phyloP scores from a whole-genome alignment of 2,329 filamentous ascomycete species.

The Knoxdaviesia capensis region DNA sequence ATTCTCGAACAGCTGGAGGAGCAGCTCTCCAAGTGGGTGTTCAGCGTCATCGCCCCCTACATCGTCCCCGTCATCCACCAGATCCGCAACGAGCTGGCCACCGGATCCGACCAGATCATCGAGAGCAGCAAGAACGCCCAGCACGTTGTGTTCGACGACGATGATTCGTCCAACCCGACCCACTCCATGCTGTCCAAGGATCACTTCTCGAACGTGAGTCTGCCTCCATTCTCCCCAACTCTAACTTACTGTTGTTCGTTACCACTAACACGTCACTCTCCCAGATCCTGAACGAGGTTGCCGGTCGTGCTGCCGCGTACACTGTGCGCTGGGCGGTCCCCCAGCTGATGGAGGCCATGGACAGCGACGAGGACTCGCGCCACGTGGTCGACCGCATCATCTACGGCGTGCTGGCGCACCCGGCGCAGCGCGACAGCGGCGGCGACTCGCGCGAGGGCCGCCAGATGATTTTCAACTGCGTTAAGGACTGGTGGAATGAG shows the following conservation, averaged over 20 bases:
- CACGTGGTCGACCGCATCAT: constrained; percentile 59
- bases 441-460: constrained; percentile 56
- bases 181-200: constrained; percentile 95
- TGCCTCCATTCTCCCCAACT: neutral
- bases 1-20: constrained; percentile 74
- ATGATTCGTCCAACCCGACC: constrained; percentile 59
- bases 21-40: constrained; percentile 75
- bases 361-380: constrained; percentile 53
- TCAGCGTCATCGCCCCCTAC: constrained; percentile 77
- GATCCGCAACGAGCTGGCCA: constrained; percentile 70
- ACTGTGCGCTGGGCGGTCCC: constrained; percentile 74
- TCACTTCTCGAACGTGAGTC: constrained; percentile 63
- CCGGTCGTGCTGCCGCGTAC: constrained; percentile 61
- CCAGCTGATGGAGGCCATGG: constrained; percentile 74
- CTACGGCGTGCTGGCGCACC: constrained; percentile 70
- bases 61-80: constrained; percentile 71
- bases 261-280: neutral
- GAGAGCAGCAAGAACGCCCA: constrained; percentile 68
- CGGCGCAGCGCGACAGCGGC: constrained; percentile 52
- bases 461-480: constrained; percentile 54
- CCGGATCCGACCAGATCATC: constrained; percentile 74
- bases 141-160: constrained; percentile 68
- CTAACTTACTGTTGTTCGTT: neutral
- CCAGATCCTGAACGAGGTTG: constrained; percentile 65
- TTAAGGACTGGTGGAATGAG: constrained; percentile 65